A percentile compares a stretch with the other conserved stretches of the same genome.
These are phyloP conservation scores for Leishmania amazonensis DNA, from an alignment of 208 protist genomes.

Conservation along the genomic window DNA sequence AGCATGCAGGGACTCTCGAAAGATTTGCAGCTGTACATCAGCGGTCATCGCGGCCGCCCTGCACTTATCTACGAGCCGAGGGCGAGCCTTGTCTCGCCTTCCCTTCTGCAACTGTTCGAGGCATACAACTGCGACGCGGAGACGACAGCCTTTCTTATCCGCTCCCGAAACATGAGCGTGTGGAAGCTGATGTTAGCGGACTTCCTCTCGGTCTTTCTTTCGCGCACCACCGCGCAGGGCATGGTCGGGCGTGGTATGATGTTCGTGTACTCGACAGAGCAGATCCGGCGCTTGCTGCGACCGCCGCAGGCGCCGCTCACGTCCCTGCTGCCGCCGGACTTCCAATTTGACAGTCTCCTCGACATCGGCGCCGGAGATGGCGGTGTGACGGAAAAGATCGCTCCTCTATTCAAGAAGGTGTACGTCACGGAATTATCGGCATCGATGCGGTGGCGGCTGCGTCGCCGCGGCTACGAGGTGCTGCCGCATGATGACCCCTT, in stretches of 20 bases:
- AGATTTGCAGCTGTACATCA: slow-evolving; percentile 40
- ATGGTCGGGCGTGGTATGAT: slow-evolving; percentile 66
- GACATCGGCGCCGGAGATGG: slow-evolving; percentile 85
- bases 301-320: slow-evolving; percentile 14
- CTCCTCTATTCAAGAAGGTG: slow-evolving; percentile 57
- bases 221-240: slow-evolving; percentile 78
- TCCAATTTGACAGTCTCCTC: slow-evolving; percentile 23
- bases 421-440: slow-evolving; percentile 72
- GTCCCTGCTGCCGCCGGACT: slow-evolving; percentile 13
- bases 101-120: slow-evolving; percentile 47
- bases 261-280: slow-evolving; percentile 81
- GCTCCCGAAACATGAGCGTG: slow-evolving; percentile 39
- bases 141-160: slow-evolving; percentile 52
- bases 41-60: slow-evolving; percentile 43
- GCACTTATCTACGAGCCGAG: slow-evolving; percentile 49
- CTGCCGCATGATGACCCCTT: slow-evolving; percentile 61
- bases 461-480: slow-evolving; percentile 70
- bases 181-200: slow-evolving; percentile 43
- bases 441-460: slow-evolving; percentile 84
- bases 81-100: slow-evolving; percentile 32
- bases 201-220: slow-evolving; percentile 56
- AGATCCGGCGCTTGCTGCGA: slow-evolving; percentile 57
- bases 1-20: slow-evolving; percentile 35
- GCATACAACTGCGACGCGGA: slow-evolving; percentile 50
- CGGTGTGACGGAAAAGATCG: slow-evolving; percentile 65